A percentile compares a stretch with the other conserved stretches of the same genome.
Evolutionary conservation across 352 stramenopile genomes (phyloP).

Genomic region (Globisporangium polare): DNA sequence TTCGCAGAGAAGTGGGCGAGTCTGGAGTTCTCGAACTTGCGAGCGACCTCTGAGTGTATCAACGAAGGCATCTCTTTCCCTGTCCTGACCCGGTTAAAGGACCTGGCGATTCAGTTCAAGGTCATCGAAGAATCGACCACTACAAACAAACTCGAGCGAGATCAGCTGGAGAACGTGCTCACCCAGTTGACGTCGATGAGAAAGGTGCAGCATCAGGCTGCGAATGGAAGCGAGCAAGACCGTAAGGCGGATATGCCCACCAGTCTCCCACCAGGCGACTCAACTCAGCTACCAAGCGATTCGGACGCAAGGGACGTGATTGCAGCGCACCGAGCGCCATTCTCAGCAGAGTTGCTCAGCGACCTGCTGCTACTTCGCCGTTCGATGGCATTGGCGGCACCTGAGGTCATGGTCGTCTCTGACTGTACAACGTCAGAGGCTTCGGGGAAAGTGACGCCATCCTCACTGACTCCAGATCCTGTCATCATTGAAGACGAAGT

Average conservation of each 20-base stretch:
- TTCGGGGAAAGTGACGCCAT: background rate
- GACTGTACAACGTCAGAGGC: background rate
- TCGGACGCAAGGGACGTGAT: background rate
- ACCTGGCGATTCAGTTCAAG: conserved; percentile 1
- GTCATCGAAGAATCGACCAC: background rate
- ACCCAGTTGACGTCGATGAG: conserved; percentile 2
- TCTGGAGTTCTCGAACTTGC: conserved; percentile 2
- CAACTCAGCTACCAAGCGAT: background rate
- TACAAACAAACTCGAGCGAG: background rate
- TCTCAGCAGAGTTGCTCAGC: conserved; percentile 24
- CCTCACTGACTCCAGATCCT: background rate
- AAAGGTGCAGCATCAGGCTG: background rate
- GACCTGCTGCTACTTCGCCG: conserved; percentile 22
- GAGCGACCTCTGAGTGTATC: background rate
- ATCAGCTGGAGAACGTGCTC: conserved; percentile 11
- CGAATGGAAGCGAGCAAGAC: background rate
- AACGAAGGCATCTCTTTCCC: background rate
- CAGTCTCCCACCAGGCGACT: too few relatives aligned
- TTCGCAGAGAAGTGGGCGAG: conserved; percentile 14
- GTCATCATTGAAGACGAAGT: background rate
- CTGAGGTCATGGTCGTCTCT: background rate
- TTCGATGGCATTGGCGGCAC: conserved; percentile 16
- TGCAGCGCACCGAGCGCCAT: background rate
- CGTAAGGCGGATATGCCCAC: background rate
- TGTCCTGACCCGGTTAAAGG: background rate